These are phyloP conservation scores for Peterozyma toletana DNA, from an alignment of 805 yeast species.

Conservation along the genomic window DNA sequence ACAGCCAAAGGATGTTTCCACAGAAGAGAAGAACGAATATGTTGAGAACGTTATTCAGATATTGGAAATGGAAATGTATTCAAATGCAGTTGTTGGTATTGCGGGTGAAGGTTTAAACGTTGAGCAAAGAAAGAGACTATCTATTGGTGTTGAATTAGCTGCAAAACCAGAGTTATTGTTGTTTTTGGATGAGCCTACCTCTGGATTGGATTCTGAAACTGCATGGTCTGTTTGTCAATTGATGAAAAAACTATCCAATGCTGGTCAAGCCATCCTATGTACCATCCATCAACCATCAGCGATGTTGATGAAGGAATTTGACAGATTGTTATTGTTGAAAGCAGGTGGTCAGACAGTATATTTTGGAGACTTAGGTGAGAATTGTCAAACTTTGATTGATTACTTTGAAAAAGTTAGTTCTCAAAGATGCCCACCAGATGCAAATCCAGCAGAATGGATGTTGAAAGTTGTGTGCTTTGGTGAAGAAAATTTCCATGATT, in stretches of 20 bases:
- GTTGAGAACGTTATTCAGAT: constrained; percentile 44
- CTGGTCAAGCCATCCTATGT: constrained; percentile 51
- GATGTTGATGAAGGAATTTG: constrained; percentile 67
- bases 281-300: constrained; percentile 89
- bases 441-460: constrained; percentile 31
- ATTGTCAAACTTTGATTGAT: constrained; percentile 24
- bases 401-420: constrained; percentile 24
- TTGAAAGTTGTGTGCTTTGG: constrained; percentile 28
- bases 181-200: constrained; percentile 56
- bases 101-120: constrained; percentile 47
- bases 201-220: constrained; percentile 53
- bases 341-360: constrained; percentile 70
- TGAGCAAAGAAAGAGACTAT: constrained; percentile 46
- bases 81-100: constrained; percentile 48
- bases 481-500: constrained; percentile 23
- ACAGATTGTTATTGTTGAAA: constrained; percentile 62
- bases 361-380: constrained; percentile 59
- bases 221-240: constrained; percentile 54
- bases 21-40: constrained; percentile 37
- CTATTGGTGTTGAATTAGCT: constrained; percentile 51
- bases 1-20: constrained; percentile 32
- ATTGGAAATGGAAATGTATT: constrained; percentile 43
- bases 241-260: constrained; percentile 41
- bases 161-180: constrained; percentile 46
- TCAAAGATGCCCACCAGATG: constrained; percentile 25